A percentile compares a stretch with the other conserved stretches of the same genome.
Evolutionary conservation across 768 basidiomycete genomes (phyloP).

Genomic region (Austroboletus eburneus): DNA sequence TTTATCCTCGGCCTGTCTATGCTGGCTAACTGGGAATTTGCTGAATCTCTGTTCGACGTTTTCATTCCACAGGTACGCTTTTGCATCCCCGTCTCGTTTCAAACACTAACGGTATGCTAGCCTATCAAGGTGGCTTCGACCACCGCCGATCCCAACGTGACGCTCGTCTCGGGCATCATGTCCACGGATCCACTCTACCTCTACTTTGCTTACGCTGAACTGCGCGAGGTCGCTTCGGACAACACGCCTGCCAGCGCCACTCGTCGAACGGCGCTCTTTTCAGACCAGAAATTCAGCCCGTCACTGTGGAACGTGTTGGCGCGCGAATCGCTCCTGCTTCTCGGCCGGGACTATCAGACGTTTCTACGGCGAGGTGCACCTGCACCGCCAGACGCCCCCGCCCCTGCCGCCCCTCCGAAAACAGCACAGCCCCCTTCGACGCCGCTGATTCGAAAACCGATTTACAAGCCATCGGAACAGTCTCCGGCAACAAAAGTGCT

Average conservation of each 20-base stretch:
- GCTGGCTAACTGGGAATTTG: conserved; percentile 57
- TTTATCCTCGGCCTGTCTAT: conserved; percentile 52
- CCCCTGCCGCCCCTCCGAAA: conserved; percentile 25
- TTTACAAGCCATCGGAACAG: conserved; percentile 37
- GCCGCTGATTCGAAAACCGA: conserved; percentile 37
- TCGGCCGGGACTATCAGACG: conserved; percentile 68
- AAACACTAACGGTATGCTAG: conserved; percentile 26
- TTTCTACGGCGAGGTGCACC: conserved; percentile 54
- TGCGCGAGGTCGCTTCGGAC: conserved; percentile 48
- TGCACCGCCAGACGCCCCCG: conserved; percentile 14
- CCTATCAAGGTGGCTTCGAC: conserved; percentile 42
- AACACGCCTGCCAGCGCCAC: conserved; percentile 36
- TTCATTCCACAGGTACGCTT: conserved; percentile 50
- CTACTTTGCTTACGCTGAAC: conserved; percentile 65
- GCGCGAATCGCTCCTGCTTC: conserved; percentile 53
- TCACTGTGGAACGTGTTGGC: conserved; percentile 60
- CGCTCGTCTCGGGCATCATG: conserved; percentile 60
- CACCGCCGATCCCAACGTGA: conserved; percentile 50
- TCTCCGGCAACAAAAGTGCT: conserved; percentile 54
- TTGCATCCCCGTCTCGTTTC: too few relatives aligned
- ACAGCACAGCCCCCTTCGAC: conserved; percentile 29
- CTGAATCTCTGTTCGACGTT: conserved; percentile 56
- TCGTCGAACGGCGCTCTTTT: conserved; percentile 55
- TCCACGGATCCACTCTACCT: conserved; percentile 50
- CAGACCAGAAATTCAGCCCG: conserved; percentile 62